phyloP scores from a whole-genome alignment of 2,329 filamentous ascomycete species.

The Corniculantispora saksenae region DNA sequence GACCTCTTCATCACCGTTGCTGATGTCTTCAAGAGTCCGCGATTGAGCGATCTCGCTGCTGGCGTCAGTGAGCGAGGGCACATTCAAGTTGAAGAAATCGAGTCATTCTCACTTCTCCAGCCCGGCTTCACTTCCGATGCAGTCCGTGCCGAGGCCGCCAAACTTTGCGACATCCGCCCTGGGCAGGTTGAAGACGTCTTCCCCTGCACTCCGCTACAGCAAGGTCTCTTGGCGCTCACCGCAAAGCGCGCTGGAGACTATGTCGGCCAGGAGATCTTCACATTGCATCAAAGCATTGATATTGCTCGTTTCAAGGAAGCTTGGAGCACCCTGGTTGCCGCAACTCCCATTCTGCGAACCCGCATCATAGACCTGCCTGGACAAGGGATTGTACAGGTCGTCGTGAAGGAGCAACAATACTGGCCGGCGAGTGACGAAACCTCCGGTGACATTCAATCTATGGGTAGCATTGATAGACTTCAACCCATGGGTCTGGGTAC shows the following conservation, averaged over 20 bases:
- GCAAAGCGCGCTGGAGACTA: constrained; percentile 10
- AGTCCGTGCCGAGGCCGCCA: background rate
- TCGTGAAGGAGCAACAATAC: background rate
- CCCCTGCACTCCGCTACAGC: constrained; percentile 14
- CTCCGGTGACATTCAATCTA: background rate
- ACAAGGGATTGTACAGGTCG: constrained; percentile 13
- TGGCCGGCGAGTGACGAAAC: background rate
- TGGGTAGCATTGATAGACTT: background rate
- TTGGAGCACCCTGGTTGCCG: constrained; percentile 6
- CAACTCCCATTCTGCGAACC: constrained; percentile 5
- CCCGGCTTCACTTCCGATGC: background rate
- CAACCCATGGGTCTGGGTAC: constrained; percentile 6
- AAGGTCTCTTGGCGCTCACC: constrained; percentile 5
- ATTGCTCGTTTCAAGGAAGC: background rate
- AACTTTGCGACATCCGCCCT: background rate
- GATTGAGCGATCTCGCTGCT: constrained; percentile 30
- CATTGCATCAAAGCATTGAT: background rate
- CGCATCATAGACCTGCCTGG: constrained; percentile 10
- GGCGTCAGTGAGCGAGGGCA: background rate
- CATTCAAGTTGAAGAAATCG: background rate
- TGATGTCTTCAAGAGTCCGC: constrained; percentile 34
- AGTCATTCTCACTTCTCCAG: constrained; percentile 9
- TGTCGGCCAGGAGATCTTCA: constrained; percentile 6
- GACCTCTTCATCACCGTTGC: constrained; percentile 33
- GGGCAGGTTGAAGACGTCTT: constrained; percentile 1